Evolutionary conservation across 768 basidiomycete species (phyloP).

Genomic region (Collybiopsis luxurians): DNA sequence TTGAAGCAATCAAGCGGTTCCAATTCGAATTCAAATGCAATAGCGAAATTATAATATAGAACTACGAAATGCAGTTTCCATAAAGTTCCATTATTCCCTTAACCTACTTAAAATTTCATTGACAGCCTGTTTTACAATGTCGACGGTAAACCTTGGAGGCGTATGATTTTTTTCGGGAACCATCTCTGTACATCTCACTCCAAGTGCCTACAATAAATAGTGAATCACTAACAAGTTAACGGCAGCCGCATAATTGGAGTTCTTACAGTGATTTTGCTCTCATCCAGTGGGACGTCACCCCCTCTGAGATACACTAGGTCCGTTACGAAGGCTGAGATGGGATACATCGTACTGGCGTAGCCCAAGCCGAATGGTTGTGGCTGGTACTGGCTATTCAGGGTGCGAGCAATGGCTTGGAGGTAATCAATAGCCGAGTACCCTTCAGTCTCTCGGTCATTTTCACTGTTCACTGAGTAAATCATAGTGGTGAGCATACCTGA

Average conservation of each 20-base stretch:
- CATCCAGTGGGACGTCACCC: conserved; percentile 61
- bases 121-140: conserved; percentile 42
- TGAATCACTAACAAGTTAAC: conserved; percentile 8
- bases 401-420: conserved; percentile 65
- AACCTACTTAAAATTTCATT: conserved; percentile 18
- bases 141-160: conserved; percentile 40
- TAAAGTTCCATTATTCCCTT: too few relatives aligned
- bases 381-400: conserved; percentile 63
- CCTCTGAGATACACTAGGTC: conserved; percentile 79
- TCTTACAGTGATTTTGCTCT: conserved; percentile 53
- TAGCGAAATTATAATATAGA: too few relatives aligned
- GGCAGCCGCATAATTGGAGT: background rate
- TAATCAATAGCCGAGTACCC: conserved; percentile 85
- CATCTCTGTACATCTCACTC: conserved; percentile 59
- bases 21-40: too few relatives aligned
- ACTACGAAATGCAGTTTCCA: too few relatives aligned
- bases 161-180: conserved; percentile 18
- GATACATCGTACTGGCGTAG: conserved; percentile 61
- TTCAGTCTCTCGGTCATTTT: conserved; percentile 88
- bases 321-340: conserved; percentile 78
- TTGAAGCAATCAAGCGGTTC: too few relatives aligned
- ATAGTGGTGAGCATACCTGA: background rate
- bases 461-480: conserved; percentile 64
- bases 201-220: conserved; percentile 40
- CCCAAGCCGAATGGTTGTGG: conserved; percentile 52